Evolutionary conservation across 148 eudicot species (phyloP).

Genomic region (Vaccinium vitisidaea): DNA sequence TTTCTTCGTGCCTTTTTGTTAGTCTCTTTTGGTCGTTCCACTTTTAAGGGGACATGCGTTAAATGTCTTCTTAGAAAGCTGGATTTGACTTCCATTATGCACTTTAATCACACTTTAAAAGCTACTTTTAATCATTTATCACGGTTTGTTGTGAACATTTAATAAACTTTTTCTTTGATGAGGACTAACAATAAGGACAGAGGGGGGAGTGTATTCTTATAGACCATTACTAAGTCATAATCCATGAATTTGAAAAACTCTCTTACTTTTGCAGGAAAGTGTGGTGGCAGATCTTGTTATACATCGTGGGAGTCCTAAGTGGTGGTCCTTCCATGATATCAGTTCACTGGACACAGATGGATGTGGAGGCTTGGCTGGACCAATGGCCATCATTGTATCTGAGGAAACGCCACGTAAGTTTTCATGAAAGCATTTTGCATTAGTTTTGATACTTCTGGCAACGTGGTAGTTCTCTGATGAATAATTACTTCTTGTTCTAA

Average conservation of each 20-base stretch:
- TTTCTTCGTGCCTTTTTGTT: neutral
- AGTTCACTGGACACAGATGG: constrained; percentile 38
- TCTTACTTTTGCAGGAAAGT: constrained; percentile 36
- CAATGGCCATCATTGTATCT: constrained; percentile 82
- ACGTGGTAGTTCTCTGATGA: constrained; percentile 10
- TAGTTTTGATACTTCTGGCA: neutral
- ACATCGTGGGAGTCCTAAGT: constrained; percentile 50
- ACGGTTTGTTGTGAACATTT: neutral
- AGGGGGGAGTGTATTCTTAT: neutral
- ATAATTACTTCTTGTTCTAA: constrained; percentile 15
- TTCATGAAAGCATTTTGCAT: neutral
- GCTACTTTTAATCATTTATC: neutral
- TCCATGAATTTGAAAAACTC: neutral
- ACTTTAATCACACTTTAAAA: neutral
- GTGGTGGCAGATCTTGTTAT: constrained; percentile 78
- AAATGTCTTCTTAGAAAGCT: neutral
- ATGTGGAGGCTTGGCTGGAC: constrained; percentile 78
- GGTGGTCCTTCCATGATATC: constrained; percentile 94
- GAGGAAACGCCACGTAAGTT: constrained; percentile 99
- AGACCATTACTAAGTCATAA: neutral
- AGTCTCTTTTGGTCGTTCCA: neutral
- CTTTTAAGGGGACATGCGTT: neutral
- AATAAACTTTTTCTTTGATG: neutral
- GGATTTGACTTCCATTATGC: neutral
- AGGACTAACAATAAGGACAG: neutral